Base-by-base conservation (phyloP, 2,329 filamentous ascomycete species). In the Pseudogymnoascus sp. region DNA sequence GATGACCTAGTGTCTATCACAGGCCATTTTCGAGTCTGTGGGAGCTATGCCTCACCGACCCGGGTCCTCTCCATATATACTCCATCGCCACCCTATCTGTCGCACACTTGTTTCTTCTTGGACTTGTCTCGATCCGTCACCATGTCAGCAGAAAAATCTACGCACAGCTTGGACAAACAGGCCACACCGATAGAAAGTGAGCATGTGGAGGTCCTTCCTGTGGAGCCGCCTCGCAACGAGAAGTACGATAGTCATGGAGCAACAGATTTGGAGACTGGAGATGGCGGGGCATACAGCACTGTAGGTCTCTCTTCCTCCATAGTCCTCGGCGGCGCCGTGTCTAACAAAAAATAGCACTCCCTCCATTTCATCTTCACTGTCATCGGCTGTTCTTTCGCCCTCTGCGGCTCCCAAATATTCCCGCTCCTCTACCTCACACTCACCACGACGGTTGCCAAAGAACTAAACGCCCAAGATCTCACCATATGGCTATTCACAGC, bases 401-500 rank as follows among this genome's bases (percentile, higher is more conserved):
- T 61, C 26, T 45, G 58, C 4, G 62, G 62, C 19, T 57, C 60
- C n/a, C 57, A 60, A 52, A 63, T 63, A 10, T 41, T 57, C 21
- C 56, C 23, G 18, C 35, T 59, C 15, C 26, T 55, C 26, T 10
- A 59, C 15, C 5, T 62, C 18, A 59, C 59, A 10, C 19, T 19
- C 5, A 59, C 45, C 23, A 58, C 56, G 2, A 35, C 35, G 2
- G 26, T 35, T 21, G 15, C 13, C 41, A 56, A 21, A 60, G 62
- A 61, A 10, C 26, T 61, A 10, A 21, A 61, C 26, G 26, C 12
- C 15, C 58, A 26, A 5, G n/a, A n/a, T 18, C 61, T 65, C 39
- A 59, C 58, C n/a, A 48, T 64, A 37, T 65, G 63, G 63, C 48
- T 65, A 33, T 48, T 65, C 35, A 57, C 60, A 5, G 60, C 62